phyloP scores from a whole-genome alignment of 2,329 filamentous ascomycete genomes.

The Dryadomyces quercus-mongolicae region DNA sequence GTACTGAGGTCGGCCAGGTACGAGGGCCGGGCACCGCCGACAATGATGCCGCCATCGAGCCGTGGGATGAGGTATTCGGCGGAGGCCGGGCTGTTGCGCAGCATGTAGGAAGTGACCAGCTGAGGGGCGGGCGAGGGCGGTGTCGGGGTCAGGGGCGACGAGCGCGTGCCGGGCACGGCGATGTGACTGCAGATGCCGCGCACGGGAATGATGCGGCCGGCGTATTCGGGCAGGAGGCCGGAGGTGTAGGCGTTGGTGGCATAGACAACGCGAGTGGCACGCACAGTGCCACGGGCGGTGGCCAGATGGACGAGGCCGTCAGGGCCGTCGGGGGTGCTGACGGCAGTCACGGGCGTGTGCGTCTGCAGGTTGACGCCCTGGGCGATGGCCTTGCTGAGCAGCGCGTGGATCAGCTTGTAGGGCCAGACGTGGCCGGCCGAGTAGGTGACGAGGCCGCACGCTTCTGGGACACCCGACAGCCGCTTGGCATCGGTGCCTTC shows the following conservation, averaged over 20 bases:
- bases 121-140: neutral
- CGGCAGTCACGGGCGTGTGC: conserved; percentile 28
- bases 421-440: conserved; percentile 18
- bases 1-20: conserved; percentile 20
- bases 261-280: conserved; percentile 20
- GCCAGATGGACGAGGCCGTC: conserved; percentile 15
- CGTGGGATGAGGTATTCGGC: conserved; percentile 31
- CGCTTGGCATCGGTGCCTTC: conserved; percentile 18
- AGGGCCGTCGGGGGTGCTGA: conserved; percentile 1
- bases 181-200: conserved; percentile 5
- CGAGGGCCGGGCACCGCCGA: conserved; percentile 20
- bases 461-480: conserved; percentile 24
- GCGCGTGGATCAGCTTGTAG: conserved; percentile 19
- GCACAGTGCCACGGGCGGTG: conserved; percentile 28
- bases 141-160: neutral
- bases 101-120: conserved; percentile 13
- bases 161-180: neutral
- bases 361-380: conserved; percentile 39
- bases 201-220: conserved; percentile 16
- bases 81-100: conserved; percentile 13
- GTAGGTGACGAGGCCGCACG: conserved; percentile 21
- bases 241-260: conserved; percentile 24
- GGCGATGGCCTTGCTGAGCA: conserved; percentile 4
- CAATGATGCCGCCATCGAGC: conserved; percentile 29
- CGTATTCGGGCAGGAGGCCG: conserved; percentile 19